Evolutionary conservation across 2,329 filamentous ascomycete genomes (phyloP).

Genomic region (Alternaria longipes): DNA sequence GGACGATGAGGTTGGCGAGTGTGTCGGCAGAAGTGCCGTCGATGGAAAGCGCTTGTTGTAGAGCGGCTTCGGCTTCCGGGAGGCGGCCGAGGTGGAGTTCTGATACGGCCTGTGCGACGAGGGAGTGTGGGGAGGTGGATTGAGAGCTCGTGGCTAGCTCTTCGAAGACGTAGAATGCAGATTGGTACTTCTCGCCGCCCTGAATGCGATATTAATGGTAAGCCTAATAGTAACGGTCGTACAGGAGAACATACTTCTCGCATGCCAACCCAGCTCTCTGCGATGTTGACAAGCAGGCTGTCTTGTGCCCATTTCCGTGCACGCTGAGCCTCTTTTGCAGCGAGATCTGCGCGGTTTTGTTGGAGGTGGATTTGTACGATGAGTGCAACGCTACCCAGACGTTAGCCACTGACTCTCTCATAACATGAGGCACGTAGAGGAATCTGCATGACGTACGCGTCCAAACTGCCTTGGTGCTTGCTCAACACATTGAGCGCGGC

Average conservation of each 20-base stretch:
- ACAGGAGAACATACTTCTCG: slow-evolving; percentile 71
- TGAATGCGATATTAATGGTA: slow-evolving; percentile 51
- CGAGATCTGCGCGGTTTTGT: slow-evolving; percentile 90
- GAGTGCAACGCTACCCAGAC: slow-evolving; percentile 73
- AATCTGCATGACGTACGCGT: slow-evolving; percentile 64
- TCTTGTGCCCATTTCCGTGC: slow-evolving; percentile 96
- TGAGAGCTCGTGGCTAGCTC: slow-evolving; percentile 89
- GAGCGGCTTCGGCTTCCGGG: slow-evolving; percentile 86
- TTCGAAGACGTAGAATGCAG: slow-evolving; percentile 97
- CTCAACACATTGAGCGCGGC: slow-evolving; percentile 81
- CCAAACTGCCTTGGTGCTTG: slow-evolving; percentile 83
- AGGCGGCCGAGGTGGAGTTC: slow-evolving; percentile 89
- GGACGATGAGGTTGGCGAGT: slow-evolving; percentile 82
- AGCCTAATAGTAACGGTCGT: neutral
- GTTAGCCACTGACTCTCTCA: slow-evolving; percentile 10
- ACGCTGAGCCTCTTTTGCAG: slow-evolving; percentile 84
- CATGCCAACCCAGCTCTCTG: slow-evolving; percentile 93
- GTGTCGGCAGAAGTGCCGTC: slow-evolving; percentile 76
- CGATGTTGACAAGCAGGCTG: slow-evolving; percentile 89
- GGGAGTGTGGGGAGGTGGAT: slow-evolving; percentile 76
- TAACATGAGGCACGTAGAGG: neutral
- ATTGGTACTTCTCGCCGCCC: slow-evolving; percentile 96
- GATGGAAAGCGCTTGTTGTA: slow-evolving; percentile 81
- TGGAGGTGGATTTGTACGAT: slow-evolving; percentile 92
- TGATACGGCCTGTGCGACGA: slow-evolving; percentile 88